Base-by-base conservation (phyloP, 306 rosid species). In the Inga leiocalycina region DNA sequence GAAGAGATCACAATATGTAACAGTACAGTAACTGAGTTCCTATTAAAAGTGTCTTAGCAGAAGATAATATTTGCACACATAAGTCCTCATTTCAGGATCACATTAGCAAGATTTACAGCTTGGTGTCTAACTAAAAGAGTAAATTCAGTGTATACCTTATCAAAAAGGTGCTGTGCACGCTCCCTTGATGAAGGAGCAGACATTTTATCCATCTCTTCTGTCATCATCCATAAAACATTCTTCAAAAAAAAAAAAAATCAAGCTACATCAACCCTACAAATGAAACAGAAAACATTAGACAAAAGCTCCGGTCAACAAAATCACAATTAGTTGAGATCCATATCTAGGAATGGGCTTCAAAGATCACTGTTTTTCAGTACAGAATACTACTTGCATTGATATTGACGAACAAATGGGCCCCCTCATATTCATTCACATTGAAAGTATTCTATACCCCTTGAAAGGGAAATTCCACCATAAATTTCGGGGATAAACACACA, bases 161-260 rank as follows among this genome's bases (percentile, higher is more conserved):
- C 98, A 76, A 78, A 87, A 62, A 92, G 97, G 62, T 83, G 88
- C 70, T 95, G 93, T 27, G 95, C 97, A 77, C 94, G 95, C 93
- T 95, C 98, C 93, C 90, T 59, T 57, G 98, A 91, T 71, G 95
- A 82, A 87, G 97, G 89, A 89, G 92, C 95, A 84, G 94, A 91
- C 92, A 93, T 92, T 84, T 95, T 93, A 93, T 90, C 98, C 90
- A 45, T 87, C 54, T 85, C 84, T 78, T 89, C 77, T 74, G 79
- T 90, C 91, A 89, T 89, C 88, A 81, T 87, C 98, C 95, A 93
- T 92, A 88, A 89, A 85, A 77, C 66, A 83, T 84, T 54, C 71
- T 83, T 76, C 65, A 62, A 65, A 71, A 84, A 83, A 62, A 83
- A 62, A 65, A 71, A 82, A 83, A 24, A 59, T 79, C 64, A 74